Percentiles rank a stretch among this genome's conserved stretches.
Conservation (phyloP, 345 rosid species). For the Salix udensis region DNA sequence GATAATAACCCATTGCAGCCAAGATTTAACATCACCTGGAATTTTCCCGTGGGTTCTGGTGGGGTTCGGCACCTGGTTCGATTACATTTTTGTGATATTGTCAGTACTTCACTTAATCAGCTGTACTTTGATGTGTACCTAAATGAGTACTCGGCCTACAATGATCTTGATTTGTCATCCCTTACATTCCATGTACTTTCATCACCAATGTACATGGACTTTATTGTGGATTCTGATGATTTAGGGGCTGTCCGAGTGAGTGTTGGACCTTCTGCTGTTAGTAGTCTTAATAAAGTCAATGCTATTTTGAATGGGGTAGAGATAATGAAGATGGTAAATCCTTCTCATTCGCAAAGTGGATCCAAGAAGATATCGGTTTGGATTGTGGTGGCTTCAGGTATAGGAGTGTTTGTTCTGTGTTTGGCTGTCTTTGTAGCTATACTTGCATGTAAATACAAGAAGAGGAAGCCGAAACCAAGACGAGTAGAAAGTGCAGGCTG, state of each 20-base stretch:
- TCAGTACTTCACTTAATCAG: slow-evolving; percentile 69
- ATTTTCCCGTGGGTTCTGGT: slow-evolving; percentile 48
- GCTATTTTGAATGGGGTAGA: slow-evolving; percentile 87
- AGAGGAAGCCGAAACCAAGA: slow-evolving; percentile 38
- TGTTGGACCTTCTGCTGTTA: slow-evolving; percentile 84
- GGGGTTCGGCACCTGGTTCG: slow-evolving; percentile 62
- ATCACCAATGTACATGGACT: slow-evolving; percentile 71
- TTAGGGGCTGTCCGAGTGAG: slow-evolving; percentile 51
- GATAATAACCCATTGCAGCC: slow-evolving; percentile 43
- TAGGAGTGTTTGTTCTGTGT: slow-evolving; percentile 54
- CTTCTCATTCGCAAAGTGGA: slow-evolving; percentile 19
- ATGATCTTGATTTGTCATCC: slow-evolving; percentile 72
- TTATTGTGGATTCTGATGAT: slow-evolving; percentile 58
- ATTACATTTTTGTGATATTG: slow-evolving; percentile 90
- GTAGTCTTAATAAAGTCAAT: slow-evolving; percentile 47
- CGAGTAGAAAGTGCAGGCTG: slow-evolving; percentile 65
- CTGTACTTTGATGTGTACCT: slow-evolving; percentile 75
- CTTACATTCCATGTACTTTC: slow-evolving; percentile 58
- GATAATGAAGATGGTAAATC: slow-evolving; percentile 66
- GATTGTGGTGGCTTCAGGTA: slow-evolving; percentile 50
- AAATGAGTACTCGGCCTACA: slow-evolving; percentile 53
- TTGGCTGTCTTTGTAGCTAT: slow-evolving; percentile 30
- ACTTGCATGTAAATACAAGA: slow-evolving; percentile 40
- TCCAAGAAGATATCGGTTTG: slow-evolving; percentile 42
- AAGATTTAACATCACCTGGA: slow-evolving; percentile 75